Percentiles rank a stretch among this genome's conserved stretches.
Conservation (phyloP, 2,329 filamentous ascomycete genomes). For the Pleurostoma richardsiae region DNA sequence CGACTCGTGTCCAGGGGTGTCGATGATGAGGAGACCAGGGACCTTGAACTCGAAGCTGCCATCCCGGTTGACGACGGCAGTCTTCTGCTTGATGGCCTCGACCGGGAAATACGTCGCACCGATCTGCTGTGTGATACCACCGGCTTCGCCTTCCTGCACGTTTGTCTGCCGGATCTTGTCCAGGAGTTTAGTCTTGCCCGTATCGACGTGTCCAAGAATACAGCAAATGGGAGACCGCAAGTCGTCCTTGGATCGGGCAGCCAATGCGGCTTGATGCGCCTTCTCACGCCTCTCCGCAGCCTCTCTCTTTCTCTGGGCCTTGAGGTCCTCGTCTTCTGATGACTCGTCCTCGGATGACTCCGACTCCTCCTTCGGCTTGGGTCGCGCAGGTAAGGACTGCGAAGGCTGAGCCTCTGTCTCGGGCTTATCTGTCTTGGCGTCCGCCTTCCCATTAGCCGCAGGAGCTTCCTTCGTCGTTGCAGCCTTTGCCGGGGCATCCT, state of each 20-base stretch:
- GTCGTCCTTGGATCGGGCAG: slow-evolving; percentile 87
- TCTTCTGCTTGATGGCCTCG: slow-evolving; percentile 89
- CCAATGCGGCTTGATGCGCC: slow-evolving; percentile 86
- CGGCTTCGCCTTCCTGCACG: slow-evolving; percentile 97
- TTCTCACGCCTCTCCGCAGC: slow-evolving; percentile 84
- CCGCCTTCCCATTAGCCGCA: slow-evolving; percentile 31
- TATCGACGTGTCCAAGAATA: slow-evolving; percentile 99
- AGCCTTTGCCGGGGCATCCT: slow-evolving; percentile 22
- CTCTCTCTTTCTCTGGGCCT: slow-evolving; percentile 77
- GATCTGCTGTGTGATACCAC: slow-evolving; percentile 99
- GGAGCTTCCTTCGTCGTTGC: too few species aligned
- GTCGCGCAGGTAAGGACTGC: slow-evolving; percentile 20
- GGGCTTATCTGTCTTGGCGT: slow-evolving; percentile 16
- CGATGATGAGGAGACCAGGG: slow-evolving; percentile 91
- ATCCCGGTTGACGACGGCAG: slow-evolving; percentile 86
- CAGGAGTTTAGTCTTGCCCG: slow-evolving; percentile 97
- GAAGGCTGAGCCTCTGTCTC: slow-evolving; percentile 19
- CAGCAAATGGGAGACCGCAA: slow-evolving; percentile 97
- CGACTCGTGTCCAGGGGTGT: slow-evolving; percentile 99
- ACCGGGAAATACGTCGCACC: slow-evolving; percentile 99
- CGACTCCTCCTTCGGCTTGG: slow-evolving; percentile 41
- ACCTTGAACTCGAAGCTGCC: slow-evolving; percentile 94
- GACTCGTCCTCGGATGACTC: slow-evolving; percentile 57
- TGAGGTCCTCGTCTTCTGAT: slow-evolving; percentile 69
- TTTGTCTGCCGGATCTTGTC: slow-evolving; percentile 99